Evolutionary conservation across 495 filamentous ascomycete species (phyloP).

Genomic region (Xylaria intraflava): DNA sequence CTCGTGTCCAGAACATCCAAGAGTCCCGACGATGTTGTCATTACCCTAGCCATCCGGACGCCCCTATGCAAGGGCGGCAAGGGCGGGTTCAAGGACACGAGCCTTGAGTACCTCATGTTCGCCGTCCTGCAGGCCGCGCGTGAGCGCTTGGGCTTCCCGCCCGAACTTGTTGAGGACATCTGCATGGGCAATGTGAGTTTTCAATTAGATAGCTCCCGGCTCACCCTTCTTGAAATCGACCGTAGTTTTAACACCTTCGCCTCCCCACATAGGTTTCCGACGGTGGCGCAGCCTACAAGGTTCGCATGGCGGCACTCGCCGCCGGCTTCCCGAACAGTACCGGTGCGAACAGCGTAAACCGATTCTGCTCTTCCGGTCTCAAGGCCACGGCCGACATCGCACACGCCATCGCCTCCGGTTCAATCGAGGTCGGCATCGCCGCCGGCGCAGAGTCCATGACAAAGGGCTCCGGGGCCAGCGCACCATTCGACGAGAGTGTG

Average conservation of each 20-base stretch:
- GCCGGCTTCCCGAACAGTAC: conserved; percentile 92
- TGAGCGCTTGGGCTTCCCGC: conserved; percentile 69
- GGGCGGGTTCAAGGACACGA: conserved; percentile 92
- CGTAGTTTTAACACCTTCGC: neutral
- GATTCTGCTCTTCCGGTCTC: conserved; percentile 94
- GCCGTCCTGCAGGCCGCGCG: conserved; percentile 70
- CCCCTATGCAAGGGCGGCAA: conserved; percentile 70
- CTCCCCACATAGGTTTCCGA: conserved; percentile 69
- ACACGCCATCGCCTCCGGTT: conserved; percentile 71
- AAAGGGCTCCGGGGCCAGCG: conserved; percentile 57
- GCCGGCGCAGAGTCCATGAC: conserved; percentile 88
- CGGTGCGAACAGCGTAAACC: conserved; percentile 73
- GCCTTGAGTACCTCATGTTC: conserved; percentile 79
- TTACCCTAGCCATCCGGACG: conserved; percentile 74
- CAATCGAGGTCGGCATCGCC: conserved; percentile 82
- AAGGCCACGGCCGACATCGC: conserved; percentile 94
- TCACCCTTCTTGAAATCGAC: neutral
- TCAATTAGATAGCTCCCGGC: conserved; percentile 9
- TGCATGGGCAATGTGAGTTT: conserved; percentile 77
- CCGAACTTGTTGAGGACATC: conserved; percentile 82
- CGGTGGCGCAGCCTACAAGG: conserved; percentile 79
- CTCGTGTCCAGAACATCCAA: conserved; percentile 66
- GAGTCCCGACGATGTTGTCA: conserved; percentile 93
- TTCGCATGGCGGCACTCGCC: conserved; percentile 79
- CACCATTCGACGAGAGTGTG: conserved; percentile 73